phyloP scores from a whole-genome alignment of 257 asterid genomes.

The Scutellaria minor region DNA sequence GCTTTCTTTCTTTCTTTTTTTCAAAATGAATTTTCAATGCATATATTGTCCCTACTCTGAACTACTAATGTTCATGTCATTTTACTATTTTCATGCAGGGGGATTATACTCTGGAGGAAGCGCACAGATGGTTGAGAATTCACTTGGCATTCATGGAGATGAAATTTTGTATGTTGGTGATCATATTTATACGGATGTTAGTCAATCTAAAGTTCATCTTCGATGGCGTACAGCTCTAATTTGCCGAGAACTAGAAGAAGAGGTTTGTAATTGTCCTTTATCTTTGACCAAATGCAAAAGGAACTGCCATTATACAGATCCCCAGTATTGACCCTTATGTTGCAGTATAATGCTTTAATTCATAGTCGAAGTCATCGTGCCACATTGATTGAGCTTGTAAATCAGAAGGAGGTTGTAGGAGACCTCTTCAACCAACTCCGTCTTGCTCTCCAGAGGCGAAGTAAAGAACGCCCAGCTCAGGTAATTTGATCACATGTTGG shows the following conservation, averaged over 20 bases:
- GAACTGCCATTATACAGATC: slow-evolving; percentile 6
- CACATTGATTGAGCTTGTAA: slow-evolving; percentile 70
- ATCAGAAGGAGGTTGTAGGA: slow-evolving; percentile 88
- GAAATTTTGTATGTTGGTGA: slow-evolving; percentile 92
- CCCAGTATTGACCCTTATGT: slow-evolving; percentile 32
- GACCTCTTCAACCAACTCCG: slow-evolving; percentile 97
- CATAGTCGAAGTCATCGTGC: slow-evolving; percentile 68
- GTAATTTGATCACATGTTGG: slow-evolving; percentile 42
- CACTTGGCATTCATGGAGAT: slow-evolving; percentile 84
- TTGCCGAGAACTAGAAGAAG: slow-evolving; percentile 90
- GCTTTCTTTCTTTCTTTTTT: not conserved
- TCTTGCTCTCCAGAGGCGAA: slow-evolving; percentile 81
- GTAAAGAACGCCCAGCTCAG: slow-evolving; percentile 85
- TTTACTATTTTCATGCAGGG: slow-evolving; percentile 44
- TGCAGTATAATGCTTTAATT: slow-evolving; percentile 83
- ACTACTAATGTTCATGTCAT: not conserved
- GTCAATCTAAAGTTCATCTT: slow-evolving; percentile 90
- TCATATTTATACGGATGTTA: slow-evolving; percentile 91
- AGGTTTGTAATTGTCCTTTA: slow-evolving; percentile 51
- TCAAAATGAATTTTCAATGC: not conserved
- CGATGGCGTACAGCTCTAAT: slow-evolving; percentile 95
- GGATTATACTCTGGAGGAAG: slow-evolving; percentile 93
- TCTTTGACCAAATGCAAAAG: slow-evolving; percentile 18
- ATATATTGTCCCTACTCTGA: slow-evolving; percentile 2
- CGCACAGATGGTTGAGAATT: slow-evolving; percentile 91